phyloP scores from a whole-genome alignment of 768 basidiomycete species.

The Xerocomellus dryophilus region DNA sequence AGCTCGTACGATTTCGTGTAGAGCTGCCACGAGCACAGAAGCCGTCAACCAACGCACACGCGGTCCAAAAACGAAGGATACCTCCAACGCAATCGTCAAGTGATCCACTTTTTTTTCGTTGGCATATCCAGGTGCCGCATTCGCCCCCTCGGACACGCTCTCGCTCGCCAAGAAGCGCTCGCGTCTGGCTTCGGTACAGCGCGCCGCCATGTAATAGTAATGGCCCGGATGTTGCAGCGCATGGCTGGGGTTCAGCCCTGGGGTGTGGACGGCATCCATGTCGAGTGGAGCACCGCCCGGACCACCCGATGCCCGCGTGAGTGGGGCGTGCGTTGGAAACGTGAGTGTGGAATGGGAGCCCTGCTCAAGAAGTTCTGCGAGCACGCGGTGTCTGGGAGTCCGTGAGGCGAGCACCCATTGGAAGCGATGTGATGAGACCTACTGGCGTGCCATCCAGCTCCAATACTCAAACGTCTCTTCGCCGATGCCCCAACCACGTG shows the following conservation, averaged over 20 bases:
- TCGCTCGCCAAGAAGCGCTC: conserved; percentile 63
- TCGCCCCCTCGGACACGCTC: conserved; percentile 33
- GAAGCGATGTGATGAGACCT: conserved; percentile 26
- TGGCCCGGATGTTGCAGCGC: conserved; percentile 83
- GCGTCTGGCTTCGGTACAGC: conserved; percentile 75
- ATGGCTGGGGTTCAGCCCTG: conserved; percentile 76
- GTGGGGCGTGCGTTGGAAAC: conserved; percentile 58
- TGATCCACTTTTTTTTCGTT: conserved; percentile 96
- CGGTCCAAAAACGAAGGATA: conserved; percentile 21
- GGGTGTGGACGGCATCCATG: conserved; percentile 54
- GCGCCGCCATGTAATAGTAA: conserved; percentile 87
- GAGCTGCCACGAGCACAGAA: conserved; percentile 45
- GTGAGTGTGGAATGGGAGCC: conserved; percentile 62
- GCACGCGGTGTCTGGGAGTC: conserved; percentile 67
- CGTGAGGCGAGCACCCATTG: not conserved
- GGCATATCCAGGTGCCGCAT: conserved; percentile 63
- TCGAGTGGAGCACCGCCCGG: conserved; percentile 37
- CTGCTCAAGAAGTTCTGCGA: conserved; percentile 88
- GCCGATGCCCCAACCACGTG: conserved; percentile 91
- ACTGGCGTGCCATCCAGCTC: conserved; percentile 96
- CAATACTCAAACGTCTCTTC: conserved; percentile 97
- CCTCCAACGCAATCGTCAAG: conserved; percentile 78
- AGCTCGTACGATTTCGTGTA: conserved; percentile 94
- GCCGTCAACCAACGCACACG: too few species aligned
- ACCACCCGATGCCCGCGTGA: conserved; percentile 26